Evolutionary conservation across 352 stramenopile species (phyloP).

Genomic region (Globisporangium rhizosaccharum): DNA sequence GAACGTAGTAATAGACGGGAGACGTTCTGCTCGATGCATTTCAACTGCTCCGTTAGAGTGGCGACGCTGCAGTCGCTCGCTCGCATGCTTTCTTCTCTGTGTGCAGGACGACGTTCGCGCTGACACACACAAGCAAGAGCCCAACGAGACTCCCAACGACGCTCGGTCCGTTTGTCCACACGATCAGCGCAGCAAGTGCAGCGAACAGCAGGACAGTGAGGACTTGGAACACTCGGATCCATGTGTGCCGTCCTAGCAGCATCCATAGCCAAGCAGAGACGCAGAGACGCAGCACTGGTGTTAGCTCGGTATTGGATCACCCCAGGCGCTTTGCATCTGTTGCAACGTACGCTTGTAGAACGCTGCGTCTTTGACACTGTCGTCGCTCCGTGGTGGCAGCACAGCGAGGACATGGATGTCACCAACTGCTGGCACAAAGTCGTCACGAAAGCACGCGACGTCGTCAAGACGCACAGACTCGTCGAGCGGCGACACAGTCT

Average conservation of each 20-base stretch:
- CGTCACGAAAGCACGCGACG: background rate
- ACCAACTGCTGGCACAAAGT: background rate
- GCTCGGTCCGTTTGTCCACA: background rate
- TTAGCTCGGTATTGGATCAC: background rate
- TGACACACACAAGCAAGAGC: too few species aligned
- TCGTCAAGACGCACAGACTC: too few species aligned
- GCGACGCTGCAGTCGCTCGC: too few species aligned
- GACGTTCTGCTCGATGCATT: background rate
- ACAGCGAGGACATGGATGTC: background rate
- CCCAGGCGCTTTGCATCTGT: too few species aligned
- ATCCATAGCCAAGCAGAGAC: background rate
- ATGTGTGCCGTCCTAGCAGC: background rate
- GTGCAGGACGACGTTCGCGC: too few species aligned
- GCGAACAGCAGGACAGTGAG: background rate
- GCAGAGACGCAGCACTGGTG: background rate
- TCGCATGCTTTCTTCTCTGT: too few species aligned
- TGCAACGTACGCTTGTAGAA: constrained; percentile 1
- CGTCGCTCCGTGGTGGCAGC: background rate
- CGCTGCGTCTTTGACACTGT: background rate
- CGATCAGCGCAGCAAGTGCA: background rate
- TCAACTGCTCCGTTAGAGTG: too few species aligned
- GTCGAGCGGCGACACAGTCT: too few species aligned
- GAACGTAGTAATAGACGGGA: background rate
- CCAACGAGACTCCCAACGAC: background rate
- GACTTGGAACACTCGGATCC: background rate